Evolutionary conservation across 1,284 basidiomycete species (phyloP).

Genomic region (Phlebopus sp.): DNA sequence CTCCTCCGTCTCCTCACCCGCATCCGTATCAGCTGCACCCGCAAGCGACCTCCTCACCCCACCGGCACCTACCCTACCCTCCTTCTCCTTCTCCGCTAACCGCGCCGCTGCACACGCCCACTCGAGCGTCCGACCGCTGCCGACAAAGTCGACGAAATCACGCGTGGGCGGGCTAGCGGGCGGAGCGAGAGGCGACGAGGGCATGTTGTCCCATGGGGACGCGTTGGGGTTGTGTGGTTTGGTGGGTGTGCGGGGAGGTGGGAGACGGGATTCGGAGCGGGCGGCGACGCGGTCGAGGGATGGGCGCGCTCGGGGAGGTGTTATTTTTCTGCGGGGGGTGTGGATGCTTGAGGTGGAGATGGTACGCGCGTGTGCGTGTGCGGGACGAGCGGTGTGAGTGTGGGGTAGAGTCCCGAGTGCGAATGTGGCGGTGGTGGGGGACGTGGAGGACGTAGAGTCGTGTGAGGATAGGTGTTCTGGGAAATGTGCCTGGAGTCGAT

Average conservation of each 20-base stretch:
- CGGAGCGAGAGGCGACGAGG: constrained; percentile 58
- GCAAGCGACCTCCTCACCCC: background rate
- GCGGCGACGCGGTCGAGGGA: constrained; percentile 63
- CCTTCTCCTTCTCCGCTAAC: constrained; percentile 28
- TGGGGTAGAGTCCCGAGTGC: too few species aligned
- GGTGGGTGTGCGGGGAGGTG: constrained; percentile 44
- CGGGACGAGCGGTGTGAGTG: too few species aligned
- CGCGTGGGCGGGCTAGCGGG: constrained; percentile 47
- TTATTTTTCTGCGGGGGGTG: constrained; percentile 23
- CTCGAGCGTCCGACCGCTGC: constrained; percentile 55
- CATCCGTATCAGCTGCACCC: background rate
- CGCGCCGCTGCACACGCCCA: constrained; percentile 69
- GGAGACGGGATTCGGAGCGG: constrained; percentile 50
- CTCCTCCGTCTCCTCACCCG: constrained; percentile 33
- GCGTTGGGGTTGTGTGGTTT: constrained; percentile 36
- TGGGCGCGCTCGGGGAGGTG: constrained; percentile 29
- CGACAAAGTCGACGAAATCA: constrained; percentile 50
- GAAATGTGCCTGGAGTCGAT: constrained; percentile 8
- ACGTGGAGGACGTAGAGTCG: constrained; percentile 15
- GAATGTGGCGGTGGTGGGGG: constrained; percentile 16
- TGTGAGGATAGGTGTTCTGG: constrained; percentile 15
- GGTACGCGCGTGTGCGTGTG: constrained; percentile 19
- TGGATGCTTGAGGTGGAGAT: constrained; percentile 16
- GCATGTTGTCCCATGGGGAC: constrained; percentile 67
- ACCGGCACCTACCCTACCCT: background rate